Evolutionary conservation across 306 rosid species (phyloP), one percentile per base, ranked within the genome.

Genomic region (Castanopsis chinensis): DNA sequence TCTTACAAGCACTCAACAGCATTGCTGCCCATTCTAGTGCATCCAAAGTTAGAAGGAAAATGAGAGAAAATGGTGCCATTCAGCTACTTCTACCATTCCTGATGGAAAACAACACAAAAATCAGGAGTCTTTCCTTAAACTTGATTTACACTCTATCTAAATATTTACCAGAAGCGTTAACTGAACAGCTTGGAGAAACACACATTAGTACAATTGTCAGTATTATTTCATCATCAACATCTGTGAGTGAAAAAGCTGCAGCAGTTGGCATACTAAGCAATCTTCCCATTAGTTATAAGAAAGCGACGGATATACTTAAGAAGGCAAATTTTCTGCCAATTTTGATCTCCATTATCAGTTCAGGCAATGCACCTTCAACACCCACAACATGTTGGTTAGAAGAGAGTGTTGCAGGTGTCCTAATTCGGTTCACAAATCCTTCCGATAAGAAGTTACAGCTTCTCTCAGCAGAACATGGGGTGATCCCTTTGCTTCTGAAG

Each of bases 21-120:
- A 91, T 94, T 67, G 89, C 93, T 69, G 81, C 94, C 19, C 92
- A 89, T 83, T 77, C 91, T 13, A 84, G 88, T 80, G 96, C 94
- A 4, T 79, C 87, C 71, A 85, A 79, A 79, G 89, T 91, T 25
- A 79, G 92, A 79, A 81, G 86, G 60, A 94, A 83, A 78, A 92
- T 94, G 97, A 89, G 83, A 73, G 92, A 92, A 80, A 87, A 78
- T 75, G 91, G 97, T 49, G 97, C 98, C 23, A 82, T 91, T 83
- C 93, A 91, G 81, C 97, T 92, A 30, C 90, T 94, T 71, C 77
- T 89, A 23, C 97, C 98, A 11, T 87, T 92, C 81, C 78, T 92
- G 78, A 83, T 70, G 83, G 98, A 94, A 83, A 86, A 77, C 35
- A 87, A 81, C 83, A 43, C 72, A 28, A 82, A 86, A 81, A 87